phyloP scores from a whole-genome alignment of 2,329 filamentous ascomycete genomes.

The Orbilia quercus region DNA sequence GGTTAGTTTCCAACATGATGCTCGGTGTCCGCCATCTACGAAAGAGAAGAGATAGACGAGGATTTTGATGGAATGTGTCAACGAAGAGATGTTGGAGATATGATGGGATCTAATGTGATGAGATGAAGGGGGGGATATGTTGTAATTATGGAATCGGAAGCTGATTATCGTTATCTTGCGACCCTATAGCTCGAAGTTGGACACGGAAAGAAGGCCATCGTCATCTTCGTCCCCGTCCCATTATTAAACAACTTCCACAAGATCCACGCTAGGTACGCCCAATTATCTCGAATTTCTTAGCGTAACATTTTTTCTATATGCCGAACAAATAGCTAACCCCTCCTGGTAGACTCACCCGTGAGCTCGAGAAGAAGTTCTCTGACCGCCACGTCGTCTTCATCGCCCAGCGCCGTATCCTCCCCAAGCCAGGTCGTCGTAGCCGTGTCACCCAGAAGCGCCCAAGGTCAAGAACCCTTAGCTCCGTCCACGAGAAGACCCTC shows the following conservation, averaged over 20 bases:
- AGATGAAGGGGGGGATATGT: slow-evolving; percentile 40
- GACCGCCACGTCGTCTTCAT: slow-evolving; percentile 99
- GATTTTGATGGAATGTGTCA: background rate
- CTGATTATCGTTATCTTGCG: slow-evolving; percentile 49
- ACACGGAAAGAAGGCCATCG: slow-evolving; percentile 99
- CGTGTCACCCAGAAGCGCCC: slow-evolving; percentile 99
- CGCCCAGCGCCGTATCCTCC: slow-evolving; percentile 97
- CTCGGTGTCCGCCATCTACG: slow-evolving; percentile 26
- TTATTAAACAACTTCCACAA: slow-evolving; percentile 99
- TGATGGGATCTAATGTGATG: slow-evolving; percentile 1
- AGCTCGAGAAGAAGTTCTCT: slow-evolving; percentile 99
- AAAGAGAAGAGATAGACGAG: slow-evolving; percentile 2
- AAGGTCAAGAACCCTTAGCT: slow-evolving; percentile 95
- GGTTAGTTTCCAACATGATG: slow-evolving; percentile 73
- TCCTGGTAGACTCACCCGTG: slow-evolving; percentile 86
- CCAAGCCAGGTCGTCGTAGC: slow-evolving; percentile 94
- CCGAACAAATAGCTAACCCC: slow-evolving; percentile 3
- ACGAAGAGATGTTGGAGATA: background rate
- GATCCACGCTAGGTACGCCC: slow-evolving; percentile 96
- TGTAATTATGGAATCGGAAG: slow-evolving; percentile 57
- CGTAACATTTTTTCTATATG: background rate
- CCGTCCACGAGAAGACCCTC: slow-evolving; percentile 98
- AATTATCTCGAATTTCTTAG: slow-evolving; percentile 9
- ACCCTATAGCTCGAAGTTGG: slow-evolving; percentile 93
- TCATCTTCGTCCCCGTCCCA: slow-evolving; percentile 99